Conservation (phyloP, 176 grass and related monocot species). For the Eleusine coracana region DNA sequence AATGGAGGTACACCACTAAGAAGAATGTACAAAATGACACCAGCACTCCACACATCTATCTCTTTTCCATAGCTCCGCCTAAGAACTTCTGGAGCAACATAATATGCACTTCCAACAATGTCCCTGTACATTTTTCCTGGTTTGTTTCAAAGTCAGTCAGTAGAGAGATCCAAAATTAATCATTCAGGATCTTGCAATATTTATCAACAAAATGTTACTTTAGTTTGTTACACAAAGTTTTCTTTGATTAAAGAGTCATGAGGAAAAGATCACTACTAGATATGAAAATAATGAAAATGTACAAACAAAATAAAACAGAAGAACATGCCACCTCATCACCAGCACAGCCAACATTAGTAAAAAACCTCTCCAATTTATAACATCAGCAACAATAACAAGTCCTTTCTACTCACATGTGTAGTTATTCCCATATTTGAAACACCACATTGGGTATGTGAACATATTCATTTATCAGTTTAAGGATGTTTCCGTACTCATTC, state of each 20-base stretch:
- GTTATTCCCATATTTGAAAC: neutral
- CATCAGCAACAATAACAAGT: neutral
- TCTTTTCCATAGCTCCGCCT: slow-evolving; percentile 85
- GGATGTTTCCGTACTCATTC: no score
- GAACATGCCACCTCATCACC: neutral
- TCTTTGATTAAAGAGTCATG: slow-evolving; percentile 8
- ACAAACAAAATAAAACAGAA: neutral
- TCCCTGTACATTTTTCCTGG: slow-evolving; percentile 90
- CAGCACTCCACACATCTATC: slow-evolving; percentile 93
- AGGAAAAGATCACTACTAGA: neutral
- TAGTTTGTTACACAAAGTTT: slow-evolving; percentile 2
- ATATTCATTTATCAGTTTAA: neutral
- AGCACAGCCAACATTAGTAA: neutral
- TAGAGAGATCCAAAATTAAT: neutral
- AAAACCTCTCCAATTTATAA: no score
- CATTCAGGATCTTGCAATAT: neutral
- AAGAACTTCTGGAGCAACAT: slow-evolving; percentile 92
- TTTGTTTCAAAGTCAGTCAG: slow-evolving; percentile 37
- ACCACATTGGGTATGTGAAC: neutral
- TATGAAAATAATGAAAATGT: slow-evolving; percentile 24
- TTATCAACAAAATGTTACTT: neutral
- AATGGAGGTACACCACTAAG: slow-evolving; percentile 97
- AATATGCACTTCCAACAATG: slow-evolving; percentile 95
- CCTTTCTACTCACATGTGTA: neutral
- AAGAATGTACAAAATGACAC: slow-evolving; percentile 98